A percentile compares a stretch with the other conserved stretches of the same genome.
These are phyloP conservation scores for Paracoccidioides lutzii DNA, from an alignment of 2,329 filamentous ascomycete species.

Conservation along the genomic window DNA sequence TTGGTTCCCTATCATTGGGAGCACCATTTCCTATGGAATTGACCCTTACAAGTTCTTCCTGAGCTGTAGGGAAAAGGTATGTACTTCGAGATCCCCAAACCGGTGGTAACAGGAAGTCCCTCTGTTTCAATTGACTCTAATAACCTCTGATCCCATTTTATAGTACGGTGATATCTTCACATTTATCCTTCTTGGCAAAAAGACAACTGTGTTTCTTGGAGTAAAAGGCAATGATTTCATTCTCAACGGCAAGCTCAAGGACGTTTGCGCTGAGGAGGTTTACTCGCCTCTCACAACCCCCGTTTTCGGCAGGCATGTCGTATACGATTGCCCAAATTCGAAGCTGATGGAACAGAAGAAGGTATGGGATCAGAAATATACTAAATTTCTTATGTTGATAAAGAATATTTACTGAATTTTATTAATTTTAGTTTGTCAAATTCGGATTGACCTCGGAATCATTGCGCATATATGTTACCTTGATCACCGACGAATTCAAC, in stretches of 20 bases:
- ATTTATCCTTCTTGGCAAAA: conserved; percentile 76
- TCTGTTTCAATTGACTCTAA: too few relatives aligned
- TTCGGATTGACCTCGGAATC: conserved; percentile 50
- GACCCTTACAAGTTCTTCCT: conserved; percentile 57
- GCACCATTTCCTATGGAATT: conserved; percentile 87
- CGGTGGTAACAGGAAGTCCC: conserved; percentile 1
- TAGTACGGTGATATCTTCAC: conserved; percentile 85
- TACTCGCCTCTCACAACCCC: conserved; percentile 63
- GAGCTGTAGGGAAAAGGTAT: conserved; percentile 58
- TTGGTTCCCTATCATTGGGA: conserved; percentile 63
- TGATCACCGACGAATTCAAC: conserved; percentile 63
- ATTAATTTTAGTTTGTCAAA: conserved; percentile 42
- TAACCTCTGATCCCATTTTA: background rate
- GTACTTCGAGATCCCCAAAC: conserved; percentile 10
- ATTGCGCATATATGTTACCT: conserved; percentile 59
- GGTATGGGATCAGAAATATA: conserved; percentile 35
- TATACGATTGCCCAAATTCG: conserved; percentile 81
- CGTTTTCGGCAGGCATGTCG: conserved; percentile 71
- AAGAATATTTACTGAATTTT: background rate
- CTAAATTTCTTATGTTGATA: conserved; percentile 11
- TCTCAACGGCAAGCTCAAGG: conserved; percentile 77
- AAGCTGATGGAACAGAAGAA: conserved; percentile 97
- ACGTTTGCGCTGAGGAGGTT: conserved; percentile 82
- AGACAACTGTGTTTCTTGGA: conserved; percentile 75
- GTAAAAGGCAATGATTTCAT: conserved; percentile 81